A percentile compares a stretch with the other conserved stretches of the same genome.
Evolutionary conservation across 2,329 filamentous ascomycete species (phyloP).

Genomic region (Epichloe uncinata): DNA sequence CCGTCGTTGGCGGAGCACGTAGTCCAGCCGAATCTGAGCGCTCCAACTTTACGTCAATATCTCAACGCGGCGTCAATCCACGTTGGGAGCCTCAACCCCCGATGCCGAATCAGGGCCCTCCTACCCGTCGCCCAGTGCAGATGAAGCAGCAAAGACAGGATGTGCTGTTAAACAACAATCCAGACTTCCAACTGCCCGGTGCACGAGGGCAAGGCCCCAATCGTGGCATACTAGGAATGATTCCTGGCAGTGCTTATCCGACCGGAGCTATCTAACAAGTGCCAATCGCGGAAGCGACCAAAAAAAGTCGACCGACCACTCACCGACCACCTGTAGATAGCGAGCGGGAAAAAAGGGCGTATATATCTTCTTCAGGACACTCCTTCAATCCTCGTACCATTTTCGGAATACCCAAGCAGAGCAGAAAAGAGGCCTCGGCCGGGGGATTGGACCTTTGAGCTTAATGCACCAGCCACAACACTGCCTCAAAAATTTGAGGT

Average conservation of each 20-base stretch:
- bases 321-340: not conserved
- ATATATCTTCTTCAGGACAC: not conserved
- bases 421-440: not conserved
- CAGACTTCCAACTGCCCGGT: slow-evolving; percentile 66
- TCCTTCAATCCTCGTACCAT: not conserved
- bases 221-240: slow-evolving; percentile 28
- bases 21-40: slow-evolving; percentile 68
- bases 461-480: not conserved
- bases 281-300: not conserved
- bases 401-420: not conserved
- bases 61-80: slow-evolving; percentile 77
- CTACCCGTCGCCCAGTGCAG: slow-evolving; percentile 31
- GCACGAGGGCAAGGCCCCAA: slow-evolving; percentile 17
- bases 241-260: slow-evolving; percentile 42
- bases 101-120: slow-evolving; percentile 28
- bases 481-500: not conserved
- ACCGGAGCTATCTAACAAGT: slow-evolving; percentile 8
- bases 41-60: slow-evolving; percentile 81
- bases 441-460: not conserved
- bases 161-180: slow-evolving; percentile 72
- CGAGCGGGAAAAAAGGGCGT: not conserved
- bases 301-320: not conserved
- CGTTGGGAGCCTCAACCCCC: slow-evolving; percentile 56
- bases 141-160: slow-evolving; percentile 55
- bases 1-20: slow-evolving; percentile 36